Evolutionary conservation across 2,329 filamentous ascomycete species (phyloP), one percentile per base, ranked within the genome.

Genomic region (Colletotrichum liaoningense): DNA sequence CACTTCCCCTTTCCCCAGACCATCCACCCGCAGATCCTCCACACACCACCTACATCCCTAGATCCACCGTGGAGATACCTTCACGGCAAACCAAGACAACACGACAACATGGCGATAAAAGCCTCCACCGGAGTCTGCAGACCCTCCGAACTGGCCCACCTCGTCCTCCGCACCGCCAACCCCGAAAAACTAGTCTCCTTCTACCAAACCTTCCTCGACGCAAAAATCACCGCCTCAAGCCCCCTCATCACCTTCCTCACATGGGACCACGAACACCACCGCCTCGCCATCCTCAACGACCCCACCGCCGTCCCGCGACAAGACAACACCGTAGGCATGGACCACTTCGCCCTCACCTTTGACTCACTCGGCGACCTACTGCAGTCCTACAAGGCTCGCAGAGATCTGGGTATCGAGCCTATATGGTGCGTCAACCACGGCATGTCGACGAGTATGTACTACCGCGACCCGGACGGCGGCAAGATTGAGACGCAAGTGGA

Each of bases 231-330:
- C 33, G 76, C 76, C 68, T 74, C 79, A 42, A 79, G 75, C 55
- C 75, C 79, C 1, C 42, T 52, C 7, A 38, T 84, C 38, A 69
- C 81, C 0, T 87, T 87, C 73, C 72, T 87, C 38, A 79, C 80
- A 8, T 87, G 85, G 79, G 86, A 87, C 76, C 79, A 85, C 0
- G 86, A 87, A 76, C 86, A 87, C 73, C 86, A 88, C 76, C 85
- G 86, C 49, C 79, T 87, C 35, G 86, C 84, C 16, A 79, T 88
- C 49, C n/a, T 80, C 22, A 64, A 71, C 4, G 46, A 82, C 8
- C 81, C 82, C 0, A 73, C 56, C 2, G 76, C 78, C 3, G 38
- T 28, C 1, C 74, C 77, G 1, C 79, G 79, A 60, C 73, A 76
- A 7, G 69, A 58, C 7, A 74, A 73, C 33, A 76, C 74, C 6